Conservation (phyloP, 2,329 filamentous ascomycete species). For the Colletotrichum liriopes region DNA sequence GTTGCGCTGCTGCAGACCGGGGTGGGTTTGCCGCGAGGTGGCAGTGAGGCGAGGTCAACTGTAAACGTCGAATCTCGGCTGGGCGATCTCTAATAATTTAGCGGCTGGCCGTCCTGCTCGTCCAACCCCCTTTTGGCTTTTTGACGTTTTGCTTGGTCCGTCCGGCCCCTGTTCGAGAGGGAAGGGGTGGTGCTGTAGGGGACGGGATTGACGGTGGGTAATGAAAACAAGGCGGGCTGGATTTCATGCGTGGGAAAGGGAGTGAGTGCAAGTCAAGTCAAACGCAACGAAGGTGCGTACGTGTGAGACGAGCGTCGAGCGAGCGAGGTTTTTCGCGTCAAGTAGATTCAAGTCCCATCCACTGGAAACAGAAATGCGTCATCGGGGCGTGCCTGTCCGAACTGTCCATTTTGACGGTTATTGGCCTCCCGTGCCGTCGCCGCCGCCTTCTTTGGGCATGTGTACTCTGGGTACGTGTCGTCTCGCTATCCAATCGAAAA, state of each 20-base stretch:
- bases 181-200: background rate
- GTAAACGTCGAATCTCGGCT: slow-evolving; percentile 35
- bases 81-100: slow-evolving; percentile 37
- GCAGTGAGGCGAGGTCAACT: background rate
- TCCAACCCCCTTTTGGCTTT: background rate
- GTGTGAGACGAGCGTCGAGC: background rate
- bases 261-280: background rate
- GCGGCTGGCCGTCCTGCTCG: slow-evolving; percentile 22
- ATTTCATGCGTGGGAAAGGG: slow-evolving; percentile 7
- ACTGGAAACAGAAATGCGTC: background rate
- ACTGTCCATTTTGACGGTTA: background rate
- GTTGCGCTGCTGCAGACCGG: slow-evolving; percentile 14
- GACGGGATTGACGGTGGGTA: background rate
- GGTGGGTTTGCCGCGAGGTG: slow-evolving; percentile 13
- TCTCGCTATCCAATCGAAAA: slow-evolving; percentile 37
- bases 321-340: slow-evolving; percentile 10
- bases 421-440: background rate
- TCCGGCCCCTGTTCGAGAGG: slow-evolving; percentile 12
- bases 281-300: background rate
- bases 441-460: background rate
- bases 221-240: background rate
- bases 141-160: slow-evolving; percentile 31
- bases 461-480: slow-evolving; percentile 35
- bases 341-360: background rate
- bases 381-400: background rate